phyloP scores from a whole-genome alignment of 495 filamentous ascomycete species.

The Podospora tetraspora region DNA sequence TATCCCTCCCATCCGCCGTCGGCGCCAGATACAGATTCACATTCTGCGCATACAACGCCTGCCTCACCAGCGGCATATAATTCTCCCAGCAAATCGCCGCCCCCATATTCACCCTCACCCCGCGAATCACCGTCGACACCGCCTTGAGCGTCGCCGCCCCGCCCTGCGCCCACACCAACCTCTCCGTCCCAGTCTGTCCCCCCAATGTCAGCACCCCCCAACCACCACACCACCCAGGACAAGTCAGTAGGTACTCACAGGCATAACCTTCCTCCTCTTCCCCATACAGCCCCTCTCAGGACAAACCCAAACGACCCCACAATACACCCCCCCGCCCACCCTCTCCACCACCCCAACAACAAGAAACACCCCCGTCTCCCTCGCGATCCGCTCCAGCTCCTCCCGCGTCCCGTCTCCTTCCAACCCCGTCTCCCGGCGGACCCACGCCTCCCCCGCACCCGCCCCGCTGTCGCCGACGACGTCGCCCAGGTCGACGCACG shows the following conservation, averaged over 20 bases:
- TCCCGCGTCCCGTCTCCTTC: conserved; percentile 82
- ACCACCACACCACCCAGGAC: neutral
- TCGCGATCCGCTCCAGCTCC: conserved; percentile 65
- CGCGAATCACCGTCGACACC: conserved; percentile 54
- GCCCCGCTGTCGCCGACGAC: conserved; percentile 52
- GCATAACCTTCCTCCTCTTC: conserved; percentile 94
- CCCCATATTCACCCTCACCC: conserved; percentile 8
- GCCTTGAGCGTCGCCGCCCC: conserved; percentile 74
- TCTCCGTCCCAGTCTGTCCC: conserved; percentile 67
- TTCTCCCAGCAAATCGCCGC: conserved; percentile 96
- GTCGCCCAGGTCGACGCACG: conserved; percentile 81
- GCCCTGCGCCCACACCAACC: conserved; percentile 87
- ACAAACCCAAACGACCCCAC: conserved; percentile 77
- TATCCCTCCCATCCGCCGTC: conserved; percentile 79
- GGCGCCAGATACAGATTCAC: conserved; percentile 91
- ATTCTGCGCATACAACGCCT: conserved; percentile 78
- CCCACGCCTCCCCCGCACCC: conserved; percentile 70
- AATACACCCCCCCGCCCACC: conserved; percentile 78
- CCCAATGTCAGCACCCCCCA: neutral
- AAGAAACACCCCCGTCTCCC: conserved; percentile 73
- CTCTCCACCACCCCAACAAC: conserved; percentile 75
- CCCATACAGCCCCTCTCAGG: conserved; percentile 65
- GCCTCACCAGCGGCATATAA: conserved; percentile 81
- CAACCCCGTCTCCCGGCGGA: conserved; percentile 45
- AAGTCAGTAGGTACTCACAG: conserved; percentile 36